Base-by-base conservation (phyloP, 352 stramenopile species). In the Peronospora farinosa region DNA sequence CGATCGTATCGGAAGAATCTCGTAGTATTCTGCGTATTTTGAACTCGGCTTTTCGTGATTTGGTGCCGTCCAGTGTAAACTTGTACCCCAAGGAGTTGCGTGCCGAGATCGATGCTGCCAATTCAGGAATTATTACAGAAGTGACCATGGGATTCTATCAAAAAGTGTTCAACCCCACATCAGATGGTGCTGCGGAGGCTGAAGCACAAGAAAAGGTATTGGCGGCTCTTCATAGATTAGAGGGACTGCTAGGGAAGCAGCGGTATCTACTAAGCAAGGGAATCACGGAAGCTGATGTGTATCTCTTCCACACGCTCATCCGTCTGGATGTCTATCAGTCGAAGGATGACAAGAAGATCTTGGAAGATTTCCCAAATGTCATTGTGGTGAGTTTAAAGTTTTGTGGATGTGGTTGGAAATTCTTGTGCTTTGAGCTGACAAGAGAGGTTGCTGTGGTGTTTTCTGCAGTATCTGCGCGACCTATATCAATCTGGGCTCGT, bases 1-100 rank as follows among this genome's bases (percentile, higher is more conserved):
- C 64, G 7, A 95, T 95, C 45, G 76, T 96, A 8, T 86, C 67
- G 25, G 92, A 95, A 58, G 80, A 95, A 59, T 88, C 70, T n/a
- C 69, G 63, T 23, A 56, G 57, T n/a, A 91, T 95, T 40, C 63
- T 95, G 27, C 61, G 73, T 15, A 80, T 39, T 4, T 58, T 95
- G 6, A 58, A 67, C 40, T 52, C 35, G 7, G 68, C 45, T 1
- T 82, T 84, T 27, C 68, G 75, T 43, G 51, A 74, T n/a, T 54
- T 65, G 7, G 57, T 69, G 32, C 40, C 68, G 25, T 64, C 55
- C 23, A 51, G 50, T 12, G 68, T 67, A 3, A 55, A 79, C 28
- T 40, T 88, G 25, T 76, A 74, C 45, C 72, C 77, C 11, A 13
- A 42, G 30, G 65, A 78, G 31, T 47, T 92, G 10, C 53, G 61